Conservation (phyloP, 2,329 filamentous ascomycete genomes). For the Fusarium hostae region DNA sequence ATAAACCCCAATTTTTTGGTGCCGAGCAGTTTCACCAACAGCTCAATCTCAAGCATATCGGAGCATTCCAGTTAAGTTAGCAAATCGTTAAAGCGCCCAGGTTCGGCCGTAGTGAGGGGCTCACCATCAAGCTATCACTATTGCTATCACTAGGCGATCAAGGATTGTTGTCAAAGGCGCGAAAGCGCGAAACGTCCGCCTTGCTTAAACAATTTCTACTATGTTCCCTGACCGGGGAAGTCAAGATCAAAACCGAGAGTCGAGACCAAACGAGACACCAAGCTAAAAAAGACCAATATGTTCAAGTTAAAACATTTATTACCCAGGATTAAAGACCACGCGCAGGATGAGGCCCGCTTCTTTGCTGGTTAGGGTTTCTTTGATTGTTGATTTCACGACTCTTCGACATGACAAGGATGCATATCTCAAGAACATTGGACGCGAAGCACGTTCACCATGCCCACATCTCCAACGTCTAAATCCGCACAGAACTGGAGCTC, state of each 20-base stretch:
- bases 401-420: constrained; percentile 30
- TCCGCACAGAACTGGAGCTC: constrained; percentile 34
- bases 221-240: constrained; percentile 20
- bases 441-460: constrained; percentile 28
- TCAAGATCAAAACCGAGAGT: constrained; percentile 20
- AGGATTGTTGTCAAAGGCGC: constrained; percentile 27
- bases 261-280: constrained; percentile 26
- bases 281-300: constrained; percentile 26
- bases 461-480: constrained; percentile 30
- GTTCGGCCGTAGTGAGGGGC: constrained; percentile 21
- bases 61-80: constrained; percentile 2
- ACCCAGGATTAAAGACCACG: constrained; percentile 23
- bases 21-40: constrained; percentile 10
- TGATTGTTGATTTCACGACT: constrained; percentile 24
- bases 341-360: constrained; percentile 25
- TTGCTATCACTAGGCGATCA: constrained; percentile 13
- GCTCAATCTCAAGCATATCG: constrained; percentile 8
- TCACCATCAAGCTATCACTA: constrained; percentile 18
- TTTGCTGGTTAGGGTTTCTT: constrained; percentile 22
- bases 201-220: constrained; percentile 11
- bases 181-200: constrained; percentile 33
- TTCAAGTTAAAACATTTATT: constrained; percentile 25
- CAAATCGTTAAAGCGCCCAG: constrained; percentile 15
- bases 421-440: constrained; percentile 7
- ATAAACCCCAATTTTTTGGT: constrained; percentile 23